phyloP scores from a whole-genome alignment of 2,329 filamentous ascomycete genomes.

The Hymenoscyphus scutula region DNA sequence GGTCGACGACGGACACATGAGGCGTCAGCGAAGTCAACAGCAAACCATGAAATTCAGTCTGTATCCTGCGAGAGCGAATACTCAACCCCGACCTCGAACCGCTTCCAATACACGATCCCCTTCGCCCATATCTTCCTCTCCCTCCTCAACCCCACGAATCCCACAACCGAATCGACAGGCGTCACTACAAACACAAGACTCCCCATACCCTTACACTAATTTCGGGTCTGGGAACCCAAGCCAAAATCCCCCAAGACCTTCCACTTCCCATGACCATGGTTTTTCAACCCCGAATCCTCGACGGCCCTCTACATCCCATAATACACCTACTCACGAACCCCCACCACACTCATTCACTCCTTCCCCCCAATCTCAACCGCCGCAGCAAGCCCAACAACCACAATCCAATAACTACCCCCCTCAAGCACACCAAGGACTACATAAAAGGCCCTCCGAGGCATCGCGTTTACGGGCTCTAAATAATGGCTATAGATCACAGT shows the following conservation, averaged over 20 bases:
- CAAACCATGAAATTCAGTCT: conserved; percentile 33
- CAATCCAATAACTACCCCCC: conserved; percentile 11
- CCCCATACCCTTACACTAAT: conserved; percentile 18
- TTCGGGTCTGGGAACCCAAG: conserved; percentile 10
- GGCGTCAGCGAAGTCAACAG: conserved; percentile 25
- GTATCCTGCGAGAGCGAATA: conserved; percentile 22
- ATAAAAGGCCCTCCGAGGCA: conserved; percentile 35
- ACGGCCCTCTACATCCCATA: conserved; percentile 29
- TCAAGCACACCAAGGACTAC: conserved; percentile 14
- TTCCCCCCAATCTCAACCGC: conserved; percentile 19
- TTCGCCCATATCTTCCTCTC: conserved; percentile 9
- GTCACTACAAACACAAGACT: conserved; percentile 14
- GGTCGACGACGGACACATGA: conserved; percentile 19
- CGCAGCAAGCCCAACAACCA: background rate
- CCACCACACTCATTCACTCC: conserved; percentile 28
- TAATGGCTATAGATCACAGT: conserved; percentile 32
- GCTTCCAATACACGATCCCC: conserved; percentile 20
- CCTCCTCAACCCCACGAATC: conserved; percentile 4
- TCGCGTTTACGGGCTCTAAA: conserved; percentile 35
- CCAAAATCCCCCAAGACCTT: conserved; percentile 7
- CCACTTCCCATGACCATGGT: conserved; percentile 14
- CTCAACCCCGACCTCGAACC: conserved; percentile 20
- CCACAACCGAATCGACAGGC: background rate
- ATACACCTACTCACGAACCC: conserved; percentile 20
- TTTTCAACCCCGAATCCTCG: conserved; percentile 14